Percentiles rank a stretch among this genome's conserved stretches.
phyloP scores from a whole-genome alignment of 257 asterid species.

The Petrea volubilis region DNA sequence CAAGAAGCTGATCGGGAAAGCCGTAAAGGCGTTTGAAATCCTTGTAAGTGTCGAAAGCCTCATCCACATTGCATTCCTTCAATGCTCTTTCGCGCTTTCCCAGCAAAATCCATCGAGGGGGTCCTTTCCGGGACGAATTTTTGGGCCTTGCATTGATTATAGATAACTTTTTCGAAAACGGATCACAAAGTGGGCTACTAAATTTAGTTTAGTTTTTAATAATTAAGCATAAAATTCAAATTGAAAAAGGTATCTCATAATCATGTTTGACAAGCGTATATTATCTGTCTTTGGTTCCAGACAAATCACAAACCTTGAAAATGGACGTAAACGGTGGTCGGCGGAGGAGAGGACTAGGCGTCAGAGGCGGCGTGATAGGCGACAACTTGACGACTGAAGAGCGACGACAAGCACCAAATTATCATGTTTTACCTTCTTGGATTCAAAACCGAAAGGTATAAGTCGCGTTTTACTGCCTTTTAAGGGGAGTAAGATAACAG shows the following conservation, averaged over 20 bases:
- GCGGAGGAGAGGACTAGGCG: conserved; percentile 1
- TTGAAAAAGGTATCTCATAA: neutral
- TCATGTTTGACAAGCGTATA: neutral
- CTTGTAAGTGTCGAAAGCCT: conserved; percentile 68
- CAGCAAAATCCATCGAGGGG: conserved; percentile 44
- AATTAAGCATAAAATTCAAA: neutral
- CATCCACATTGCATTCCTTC: conserved; percentile 58
- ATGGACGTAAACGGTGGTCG: conserved; percentile 3
- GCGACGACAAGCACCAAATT: too few relatives aligned
- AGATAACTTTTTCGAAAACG: conserved; percentile 28
- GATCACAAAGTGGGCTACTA: neutral
- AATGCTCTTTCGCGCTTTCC: conserved; percentile 60
- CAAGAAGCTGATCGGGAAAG: conserved; percentile 49
- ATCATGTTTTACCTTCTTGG: too few relatives aligned
- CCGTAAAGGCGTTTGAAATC: conserved; percentile 67
- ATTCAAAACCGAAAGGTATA: too few relatives aligned
- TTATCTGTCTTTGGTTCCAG: neutral
- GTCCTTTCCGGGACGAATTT: conserved; percentile 35
- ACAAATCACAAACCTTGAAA: conserved; percentile 1
- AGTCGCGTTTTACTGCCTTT: too few relatives aligned
- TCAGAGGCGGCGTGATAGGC: neutral
- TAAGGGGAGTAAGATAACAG: too few relatives aligned
- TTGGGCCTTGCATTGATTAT: conserved; percentile 30
- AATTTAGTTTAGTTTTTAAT: neutral
- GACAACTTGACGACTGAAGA: neutral